A percentile compares a stretch with the other conserved stretches of the same genome.
phyloP scores from a whole-genome alignment of 2,329 filamentous ascomycete genomes.

The Intubia oerlemansii region DNA sequence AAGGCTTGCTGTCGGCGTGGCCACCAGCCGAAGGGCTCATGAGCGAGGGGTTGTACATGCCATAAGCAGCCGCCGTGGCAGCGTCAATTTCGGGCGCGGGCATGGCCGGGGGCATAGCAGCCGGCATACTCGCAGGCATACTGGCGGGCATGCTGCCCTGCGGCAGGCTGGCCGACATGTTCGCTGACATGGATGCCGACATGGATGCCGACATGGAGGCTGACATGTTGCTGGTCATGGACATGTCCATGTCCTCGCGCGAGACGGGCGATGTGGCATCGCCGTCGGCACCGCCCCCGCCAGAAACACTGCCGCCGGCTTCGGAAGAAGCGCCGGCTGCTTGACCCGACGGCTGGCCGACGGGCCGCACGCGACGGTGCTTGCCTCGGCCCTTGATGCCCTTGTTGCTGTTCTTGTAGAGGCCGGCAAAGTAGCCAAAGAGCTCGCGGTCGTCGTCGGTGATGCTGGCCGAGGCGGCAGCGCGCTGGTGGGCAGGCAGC shows the following conservation, averaged over 20 bases:
- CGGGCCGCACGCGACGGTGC: slow-evolving; percentile 40
- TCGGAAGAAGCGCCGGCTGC: background rate
- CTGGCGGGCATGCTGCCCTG: too few species aligned
- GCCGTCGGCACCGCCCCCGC: background rate
- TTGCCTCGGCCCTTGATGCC: slow-evolving; percentile 93
- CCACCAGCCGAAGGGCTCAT: background rate
- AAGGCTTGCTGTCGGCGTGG: background rate
- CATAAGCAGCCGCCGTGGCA: background rate
- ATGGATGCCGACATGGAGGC: background rate
- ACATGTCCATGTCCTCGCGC: background rate
- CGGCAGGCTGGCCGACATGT: background rate
- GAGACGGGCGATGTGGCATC: background rate
- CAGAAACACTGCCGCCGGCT: background rate
- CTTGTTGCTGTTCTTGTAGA: slow-evolving; percentile 98
- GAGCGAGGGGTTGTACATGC: background rate
- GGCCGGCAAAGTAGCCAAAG: slow-evolving; percentile 56
- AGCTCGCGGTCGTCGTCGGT: slow-evolving; percentile 41
- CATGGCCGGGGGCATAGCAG: background rate
- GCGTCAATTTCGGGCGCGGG: background rate
- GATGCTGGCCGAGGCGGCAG: slow-evolving; percentile 28
- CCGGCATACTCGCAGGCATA: too few species aligned
- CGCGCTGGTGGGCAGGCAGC: slow-evolving; percentile 36
- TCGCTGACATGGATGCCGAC: background rate
- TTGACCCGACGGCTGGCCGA: slow-evolving; percentile 9
- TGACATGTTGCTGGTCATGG: background rate